Base-by-base conservation (phyloP, 2,329 filamentous ascomycete species). In the Stachybotrys chlorohalonatus region DNA sequence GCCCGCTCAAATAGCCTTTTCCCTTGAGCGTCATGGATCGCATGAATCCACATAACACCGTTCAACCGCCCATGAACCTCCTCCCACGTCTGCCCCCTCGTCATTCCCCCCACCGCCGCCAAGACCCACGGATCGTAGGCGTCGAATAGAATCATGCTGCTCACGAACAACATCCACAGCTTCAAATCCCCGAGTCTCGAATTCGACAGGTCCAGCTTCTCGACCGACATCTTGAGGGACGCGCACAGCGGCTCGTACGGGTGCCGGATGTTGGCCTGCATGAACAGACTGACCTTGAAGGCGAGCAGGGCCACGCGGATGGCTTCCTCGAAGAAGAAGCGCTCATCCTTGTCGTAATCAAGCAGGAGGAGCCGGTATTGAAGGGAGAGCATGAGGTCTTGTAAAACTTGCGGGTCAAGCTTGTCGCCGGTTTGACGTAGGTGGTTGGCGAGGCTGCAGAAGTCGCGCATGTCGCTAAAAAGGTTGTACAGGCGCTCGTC, bases 351-450 rank as follows among this genome's bases (percentile, higher is more conserved):
- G 0, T 59, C 47, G 46, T 64, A 62, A 11, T 60, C 56, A 3
- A 69, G 61, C 0, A 57, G 55, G 2, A 69, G 51, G 1, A 68
- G 54, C 0, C 67, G 60, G 42, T 69, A 69, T 47, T 69, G 67
- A 0, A 66, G 58, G 0, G 66, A 68, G 0, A 68, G 52, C 56
- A 67, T 61, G 0, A 65, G 62, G 52, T 68, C 65, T 15, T 66
- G 64, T 49, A 66, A 67, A 1, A 63, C 48, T 11, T 62, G 58
- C 0, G 66, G 60, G 1, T 56, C 57, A 7, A 69, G 60, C 51
- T 67, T 70, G 15, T 53, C 54, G 1, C 45, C 54, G 3, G 52
- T 55, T 1, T 59, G 55, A 0, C 61, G 59, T 5, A 64, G 54
- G 2, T 52, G 32, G 31, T 68, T 67, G 3, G 65, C 61, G 6